phyloP scores from a whole-genome alignment of 805 yeast species.

The Teunomyces barrocoloradensis region DNA sequence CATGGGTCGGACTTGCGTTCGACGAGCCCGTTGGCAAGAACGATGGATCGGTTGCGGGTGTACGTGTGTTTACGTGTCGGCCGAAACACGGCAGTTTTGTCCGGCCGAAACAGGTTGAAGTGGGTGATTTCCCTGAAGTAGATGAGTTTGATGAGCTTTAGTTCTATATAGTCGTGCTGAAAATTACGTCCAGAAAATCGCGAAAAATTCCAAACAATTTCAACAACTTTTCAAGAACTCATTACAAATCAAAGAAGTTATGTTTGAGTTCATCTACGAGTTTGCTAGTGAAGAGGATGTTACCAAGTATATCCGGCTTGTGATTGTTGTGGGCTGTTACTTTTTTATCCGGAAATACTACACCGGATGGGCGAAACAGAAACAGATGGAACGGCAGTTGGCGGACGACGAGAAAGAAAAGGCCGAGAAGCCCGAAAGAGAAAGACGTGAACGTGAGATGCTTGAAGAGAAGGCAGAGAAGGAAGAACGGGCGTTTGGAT shows the following conservation, averaged over 20 bases:
- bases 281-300: constrained; percentile 40
- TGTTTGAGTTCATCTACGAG: constrained; percentile 33
- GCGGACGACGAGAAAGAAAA: constrained; percentile 46
- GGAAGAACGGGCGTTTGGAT: constrained; percentile 59
- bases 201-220: too few relatives aligned
- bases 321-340: constrained; percentile 62
- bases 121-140: constrained; percentile 62
- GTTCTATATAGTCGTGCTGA: too few relatives aligned
- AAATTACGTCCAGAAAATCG: too few relatives aligned
- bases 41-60: constrained; percentile 70
- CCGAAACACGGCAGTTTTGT: constrained; percentile 74
- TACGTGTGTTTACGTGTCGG: constrained; percentile 54
- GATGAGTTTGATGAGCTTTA: constrained; percentile 29
- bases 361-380: constrained; percentile 53
- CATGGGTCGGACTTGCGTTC: constrained; percentile 84
- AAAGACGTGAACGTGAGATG: constrained; percentile 35
- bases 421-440: constrained; percentile 32
- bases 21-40: constrained; percentile 88
- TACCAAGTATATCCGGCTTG: constrained; percentile 45
- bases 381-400: constrained; percentile 48
- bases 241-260: not conserved
- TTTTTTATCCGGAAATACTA: constrained; percentile 55
- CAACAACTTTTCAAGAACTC: not conserved
- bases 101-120: constrained; percentile 63
- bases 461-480: constrained; percentile 23